Percentiles rank a stretch among this genome's conserved stretches.
phyloP scores from a whole-genome alignment of 805 yeast genomes.

The Candida ponderosae region DNA sequence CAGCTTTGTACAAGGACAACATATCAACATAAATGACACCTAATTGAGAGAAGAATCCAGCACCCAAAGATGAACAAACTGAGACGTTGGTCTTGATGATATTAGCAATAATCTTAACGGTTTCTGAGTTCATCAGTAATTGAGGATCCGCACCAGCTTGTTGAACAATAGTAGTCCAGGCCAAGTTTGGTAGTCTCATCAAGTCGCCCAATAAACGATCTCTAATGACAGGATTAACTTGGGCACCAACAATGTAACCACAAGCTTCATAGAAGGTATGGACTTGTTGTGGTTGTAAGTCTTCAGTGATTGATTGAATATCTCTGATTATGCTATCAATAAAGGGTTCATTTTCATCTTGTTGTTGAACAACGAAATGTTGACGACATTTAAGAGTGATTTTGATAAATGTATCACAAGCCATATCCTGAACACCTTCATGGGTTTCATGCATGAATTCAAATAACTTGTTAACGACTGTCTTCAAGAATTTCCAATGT shows the following conservation, averaged over 20 bases:
- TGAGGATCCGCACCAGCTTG: slow-evolving; percentile 82
- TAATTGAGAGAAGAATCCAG: slow-evolving; percentile 83
- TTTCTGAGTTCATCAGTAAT: slow-evolving; percentile 68
- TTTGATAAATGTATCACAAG: slow-evolving; percentile 97
- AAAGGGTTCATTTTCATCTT: slow-evolving; percentile 82
- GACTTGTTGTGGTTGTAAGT: slow-evolving; percentile 93
- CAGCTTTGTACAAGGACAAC: slow-evolving; percentile 85
- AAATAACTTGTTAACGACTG: slow-evolving; percentile 90
- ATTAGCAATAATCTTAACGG: slow-evolving; percentile 88
- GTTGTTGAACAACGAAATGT: slow-evolving; percentile 85
- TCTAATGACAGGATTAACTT: slow-evolving; percentile 58
- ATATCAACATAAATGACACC: slow-evolving; percentile 82
- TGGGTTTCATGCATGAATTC: slow-evolving; percentile 99
- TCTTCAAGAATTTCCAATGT: slow-evolving; percentile 95
- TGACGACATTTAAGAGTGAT: slow-evolving; percentile 92
- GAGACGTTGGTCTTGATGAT: slow-evolving; percentile 93
- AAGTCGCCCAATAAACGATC: slow-evolving; percentile 67
- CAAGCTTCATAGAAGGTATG: slow-evolving; percentile 98
- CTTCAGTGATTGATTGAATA: slow-evolving; percentile 81
- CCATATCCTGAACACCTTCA: slow-evolving; percentile 99
- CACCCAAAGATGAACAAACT: slow-evolving; percentile 90
- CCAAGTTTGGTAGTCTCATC: slow-evolving; percentile 89
- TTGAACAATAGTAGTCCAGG: slow-evolving; percentile 86
- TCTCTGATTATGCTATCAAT: slow-evolving; percentile 82
- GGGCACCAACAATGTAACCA: slow-evolving; percentile 88